These are phyloP conservation scores for Exophiala lecanii-corni DNA, from an alignment of 2,329 filamentous ascomycete genomes.

Conservation along the genomic window DNA sequence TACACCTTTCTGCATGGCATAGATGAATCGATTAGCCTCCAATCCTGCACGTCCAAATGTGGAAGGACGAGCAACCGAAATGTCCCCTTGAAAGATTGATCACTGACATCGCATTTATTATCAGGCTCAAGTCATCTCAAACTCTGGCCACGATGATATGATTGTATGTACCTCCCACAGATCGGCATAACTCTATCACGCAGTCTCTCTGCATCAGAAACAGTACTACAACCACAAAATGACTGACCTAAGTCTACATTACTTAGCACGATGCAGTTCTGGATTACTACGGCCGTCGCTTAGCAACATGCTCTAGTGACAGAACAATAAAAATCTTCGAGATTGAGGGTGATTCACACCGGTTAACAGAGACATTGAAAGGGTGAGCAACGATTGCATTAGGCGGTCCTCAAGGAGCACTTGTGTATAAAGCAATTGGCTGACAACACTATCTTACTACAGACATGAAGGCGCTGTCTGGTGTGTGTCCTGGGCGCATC, in stretches of 20 bases:
- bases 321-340: constrained; percentile 99
- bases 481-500: constrained; percentile 97
- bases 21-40: too few relatives aligned
- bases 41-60: too few relatives aligned
- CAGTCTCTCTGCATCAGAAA: background rate
- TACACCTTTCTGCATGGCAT: too few relatives aligned
- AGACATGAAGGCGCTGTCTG: constrained; percentile 97
- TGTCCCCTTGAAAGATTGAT: too few relatives aligned
- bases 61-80: too few relatives aligned
- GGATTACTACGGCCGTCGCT: constrained; percentile 94
- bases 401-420: background rate
- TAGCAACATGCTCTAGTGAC: constrained; percentile 96
- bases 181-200: background rate
- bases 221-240: background rate
- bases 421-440: background rate
- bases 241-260: background rate
- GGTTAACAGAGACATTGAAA: constrained; percentile 86
- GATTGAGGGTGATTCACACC: constrained; percentile 87
- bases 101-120: too few relatives aligned
- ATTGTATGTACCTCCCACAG: constrained; percentile 66
- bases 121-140: constrained; percentile 74
- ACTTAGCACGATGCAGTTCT: constrained; percentile 92
- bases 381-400: constrained; percentile 70
- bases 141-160: constrained; percentile 96
- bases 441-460: constrained; percentile 24